phyloP scores from a whole-genome alignment of 2,329 filamentous ascomycete genomes.

The Pezicula rhizophila region DNA sequence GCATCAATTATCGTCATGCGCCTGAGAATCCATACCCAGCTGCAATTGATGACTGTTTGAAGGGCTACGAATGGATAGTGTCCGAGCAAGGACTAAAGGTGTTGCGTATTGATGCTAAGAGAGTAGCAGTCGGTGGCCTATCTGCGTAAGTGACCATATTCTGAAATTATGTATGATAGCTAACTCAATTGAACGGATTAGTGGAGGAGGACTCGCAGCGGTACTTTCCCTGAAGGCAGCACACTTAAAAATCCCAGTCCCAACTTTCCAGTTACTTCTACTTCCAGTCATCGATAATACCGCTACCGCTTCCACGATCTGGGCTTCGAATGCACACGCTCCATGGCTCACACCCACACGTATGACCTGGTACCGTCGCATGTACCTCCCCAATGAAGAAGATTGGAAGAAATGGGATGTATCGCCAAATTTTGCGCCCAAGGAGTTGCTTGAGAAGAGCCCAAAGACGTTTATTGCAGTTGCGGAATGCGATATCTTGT shows the following conservation, averaged over 20 bases:
- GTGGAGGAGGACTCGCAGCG: constrained; percentile 42
- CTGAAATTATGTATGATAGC: neutral
- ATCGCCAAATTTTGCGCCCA: constrained; percentile 40
- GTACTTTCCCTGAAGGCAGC: constrained; percentile 42
- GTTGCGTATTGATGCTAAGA: constrained; percentile 33
- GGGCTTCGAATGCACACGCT: constrained; percentile 41
- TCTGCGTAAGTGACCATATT: constrained; percentile 29
- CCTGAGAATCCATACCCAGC: constrained; percentile 50
- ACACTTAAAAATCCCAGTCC: constrained; percentile 15
- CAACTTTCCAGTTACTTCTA: constrained; percentile 39
- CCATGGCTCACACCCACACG: constrained; percentile 46
- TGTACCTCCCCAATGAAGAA: constrained; percentile 43
- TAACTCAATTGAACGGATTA: constrained; percentile 27
- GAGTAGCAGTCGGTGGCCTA: constrained; percentile 39
- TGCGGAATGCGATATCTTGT: constrained; percentile 46
- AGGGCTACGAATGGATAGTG: constrained; percentile 41
- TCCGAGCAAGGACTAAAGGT: constrained; percentile 10
- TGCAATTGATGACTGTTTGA: constrained; percentile 48
- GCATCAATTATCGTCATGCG: constrained; percentile 47
- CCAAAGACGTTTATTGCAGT: constrained; percentile 45
- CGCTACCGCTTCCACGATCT: constrained; percentile 41
- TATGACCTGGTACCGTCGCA: constrained; percentile 52
- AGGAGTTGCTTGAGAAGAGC: constrained; percentile 39
- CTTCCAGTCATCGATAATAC: constrained; percentile 54
- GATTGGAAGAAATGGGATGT: constrained; percentile 44